Base-by-base conservation (phyloP, 306 rosid species). In the Sphenostylis stenocarpa region DNA sequence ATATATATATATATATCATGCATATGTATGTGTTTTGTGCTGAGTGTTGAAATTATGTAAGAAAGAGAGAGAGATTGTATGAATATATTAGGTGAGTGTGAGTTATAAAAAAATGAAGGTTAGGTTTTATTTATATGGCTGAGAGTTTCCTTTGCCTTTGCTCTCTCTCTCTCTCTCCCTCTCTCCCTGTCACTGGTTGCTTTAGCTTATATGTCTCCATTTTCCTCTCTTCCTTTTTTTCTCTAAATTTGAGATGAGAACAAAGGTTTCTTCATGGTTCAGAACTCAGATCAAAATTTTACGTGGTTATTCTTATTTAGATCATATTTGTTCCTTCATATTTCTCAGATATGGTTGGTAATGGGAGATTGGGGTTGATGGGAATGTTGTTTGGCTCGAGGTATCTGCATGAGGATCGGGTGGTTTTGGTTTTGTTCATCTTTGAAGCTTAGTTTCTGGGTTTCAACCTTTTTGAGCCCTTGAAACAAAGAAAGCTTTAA, bases 371-470 rank as follows among this genome's bases (percentile, higher is more conserved):
- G 31, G 13, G 81, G 86, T 85, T 85, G 79, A 81, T 85, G 87
- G 89, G 91, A 85, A 87, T 87, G 91, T 83, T 87, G 91, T 85
- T 87, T 87, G 89, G 91, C 89, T 87, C 91, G 91, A 87, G 88
- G 85, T 13, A 53, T 70, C 57, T 36, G 28, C 29, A 36, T 36
- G 47, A 41, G 15, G 15, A 0, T 41, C 2, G 3, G 45, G 45
- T 39, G 67, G 17, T 51, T 33, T 63, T 16, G 14, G 0, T 1
- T n/a, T 34, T 53, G 19, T 49, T 56, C 24, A 21, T 21, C 64
- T 47, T 63, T 63, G 72, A 63, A 63, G 66, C 73, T 81, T 66
- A 9, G 41, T 69, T 79, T 61, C 45, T 78, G 24, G 26, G 49
- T 72, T 75, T 67, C 38, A 41, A 11, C 31, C 53, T 51, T 65